Conservation (phyloP, 371 early-diverging fungal species). For the Circinella umbellata region DNA sequence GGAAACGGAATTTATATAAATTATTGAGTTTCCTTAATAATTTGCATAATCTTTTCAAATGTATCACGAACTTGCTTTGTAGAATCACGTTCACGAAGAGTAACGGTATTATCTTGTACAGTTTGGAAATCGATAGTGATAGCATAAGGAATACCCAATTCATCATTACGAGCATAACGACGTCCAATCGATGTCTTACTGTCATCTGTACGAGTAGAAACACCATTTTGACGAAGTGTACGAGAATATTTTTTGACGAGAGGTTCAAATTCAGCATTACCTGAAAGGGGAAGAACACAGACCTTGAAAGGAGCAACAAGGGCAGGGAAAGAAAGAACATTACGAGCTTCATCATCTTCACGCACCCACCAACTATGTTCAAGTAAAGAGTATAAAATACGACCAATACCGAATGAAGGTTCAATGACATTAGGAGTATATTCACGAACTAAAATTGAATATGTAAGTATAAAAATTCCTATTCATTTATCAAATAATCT, state of each 20-base stretch:
- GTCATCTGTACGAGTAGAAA: slow-evolving; percentile 86
- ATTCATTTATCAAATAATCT: too few relatives aligned
- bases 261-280: slow-evolving; percentile 78
- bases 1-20: too few relatives aligned
- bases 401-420: slow-evolving; percentile 99
- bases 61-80: slow-evolving; percentile 94
- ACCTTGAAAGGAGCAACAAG: slow-evolving; percentile 95
- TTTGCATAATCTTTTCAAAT: slow-evolving; percentile 70
- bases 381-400: slow-evolving; percentile 97
- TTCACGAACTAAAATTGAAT: slow-evolving; percentile 79
- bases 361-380: slow-evolving; percentile 97
- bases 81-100: slow-evolving; percentile 98
- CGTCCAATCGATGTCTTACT: slow-evolving; percentile 95
- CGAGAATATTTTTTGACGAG: slow-evolving; percentile 66
- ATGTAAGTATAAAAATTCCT: neutral
- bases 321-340: slow-evolving; percentile 91
- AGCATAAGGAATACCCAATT: slow-evolving; percentile 98
- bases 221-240: slow-evolving; percentile 46
- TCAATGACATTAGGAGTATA: slow-evolving; percentile 99
- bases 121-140: slow-evolving; percentile 99
- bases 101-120: slow-evolving; percentile 92
- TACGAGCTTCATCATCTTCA: slow-evolving; percentile 89
- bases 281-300: slow-evolving; percentile 89
- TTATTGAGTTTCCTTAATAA: slow-evolving; percentile 57
- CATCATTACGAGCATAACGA: slow-evolving; percentile 98